Evolutionary conservation across 164 flowering plant genomes (phyloP), one percentile per base, ranked within the genome.

Genomic region (Nymphaea colorata): DNA sequence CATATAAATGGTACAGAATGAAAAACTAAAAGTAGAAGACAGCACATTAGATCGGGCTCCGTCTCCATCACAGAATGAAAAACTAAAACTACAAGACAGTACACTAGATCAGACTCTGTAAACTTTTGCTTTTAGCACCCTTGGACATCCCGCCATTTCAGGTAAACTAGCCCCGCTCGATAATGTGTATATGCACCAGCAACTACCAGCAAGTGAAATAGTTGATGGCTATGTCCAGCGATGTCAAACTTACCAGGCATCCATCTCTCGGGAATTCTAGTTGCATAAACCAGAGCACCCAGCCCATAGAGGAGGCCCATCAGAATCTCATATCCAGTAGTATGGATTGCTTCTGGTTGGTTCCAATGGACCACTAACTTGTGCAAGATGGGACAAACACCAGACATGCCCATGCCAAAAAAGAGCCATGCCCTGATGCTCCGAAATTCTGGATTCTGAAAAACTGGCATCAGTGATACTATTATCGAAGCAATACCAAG

Each of bases 171-270:
- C 42, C 98, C 99, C 0, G 96, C 96, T 0, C 70, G 88, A 62
- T 95, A 95, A 73, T 95, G 99, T 8, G 96, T 88, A 66, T 78
- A 88, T 0, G 98, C 99, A 41, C 98, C 99, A 0, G 98, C 98
- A 10, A 95, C 88, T 0, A 95, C 98, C 70, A 95, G 78, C 18
- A 95, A 74, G 73, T 95, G 99, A 71, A 95, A 95, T 5, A 95
- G 81, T 70, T 95, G 97, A 68, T 90, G 98, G 71, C 99, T 95
- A 75, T 91, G 96, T 41, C 99, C 97, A 0, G 96, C 96, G 71
- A 94, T 85, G 76, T 95, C 99, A 43, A 95, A 95, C 66, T 84
- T 91, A 64, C 99, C 99, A 2, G 99, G 99, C 85, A 70, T 88
- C 99, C 99, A 95, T 42, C 96, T 73, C 78, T 94, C 97, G 0